These are phyloP conservation scores for Hypoxylon sp. DNA, from an alignment of 2,329 filamentous ascomycete species.

Conservation along the genomic window DNA sequence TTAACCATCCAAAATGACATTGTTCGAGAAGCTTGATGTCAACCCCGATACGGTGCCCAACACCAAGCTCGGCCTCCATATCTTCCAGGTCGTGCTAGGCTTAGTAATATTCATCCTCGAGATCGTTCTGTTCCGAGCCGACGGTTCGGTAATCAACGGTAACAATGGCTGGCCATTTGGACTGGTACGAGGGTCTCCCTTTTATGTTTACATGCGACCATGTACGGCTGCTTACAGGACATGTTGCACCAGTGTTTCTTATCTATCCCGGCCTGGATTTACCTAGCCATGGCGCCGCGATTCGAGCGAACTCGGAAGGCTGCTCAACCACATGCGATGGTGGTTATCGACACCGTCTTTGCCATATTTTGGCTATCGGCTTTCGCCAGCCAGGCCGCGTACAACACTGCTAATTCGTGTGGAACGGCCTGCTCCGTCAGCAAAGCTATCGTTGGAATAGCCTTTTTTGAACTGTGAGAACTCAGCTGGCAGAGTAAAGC, in stretches of 20 bases:
- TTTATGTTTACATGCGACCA: not conserved
- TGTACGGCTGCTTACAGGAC: constrained; percentile 26
- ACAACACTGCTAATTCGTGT: constrained; percentile 69
- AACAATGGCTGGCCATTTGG: constrained; percentile 74
- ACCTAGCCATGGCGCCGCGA: constrained; percentile 73
- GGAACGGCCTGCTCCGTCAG: constrained; percentile 69
- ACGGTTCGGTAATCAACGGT: constrained; percentile 65
- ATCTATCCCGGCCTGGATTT: constrained; percentile 73
- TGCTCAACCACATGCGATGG: constrained; percentile 73
- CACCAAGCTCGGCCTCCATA: constrained; percentile 70
- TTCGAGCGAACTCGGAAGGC: constrained; percentile 72
- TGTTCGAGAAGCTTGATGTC: constrained; percentile 65
- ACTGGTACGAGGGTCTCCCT: constrained; percentile 62
- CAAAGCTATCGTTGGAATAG: constrained; percentile 73
- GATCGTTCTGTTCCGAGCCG: constrained; percentile 69
- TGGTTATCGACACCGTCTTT: constrained; percentile 69
- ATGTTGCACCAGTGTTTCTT: constrained; percentile 69
- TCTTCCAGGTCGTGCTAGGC: constrained; percentile 66
- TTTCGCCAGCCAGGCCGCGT: constrained; percentile 74
- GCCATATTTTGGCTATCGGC: constrained; percentile 75
- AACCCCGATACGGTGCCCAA: constrained; percentile 67
- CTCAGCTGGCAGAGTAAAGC: not conserved
- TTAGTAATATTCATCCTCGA: constrained; percentile 71
- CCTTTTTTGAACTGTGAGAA: constrained; percentile 72
- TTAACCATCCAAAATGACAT: constrained; percentile 45